phyloP scores from a whole-genome alignment of 441 rosid species.

The Corymbia citriodora region DNA sequence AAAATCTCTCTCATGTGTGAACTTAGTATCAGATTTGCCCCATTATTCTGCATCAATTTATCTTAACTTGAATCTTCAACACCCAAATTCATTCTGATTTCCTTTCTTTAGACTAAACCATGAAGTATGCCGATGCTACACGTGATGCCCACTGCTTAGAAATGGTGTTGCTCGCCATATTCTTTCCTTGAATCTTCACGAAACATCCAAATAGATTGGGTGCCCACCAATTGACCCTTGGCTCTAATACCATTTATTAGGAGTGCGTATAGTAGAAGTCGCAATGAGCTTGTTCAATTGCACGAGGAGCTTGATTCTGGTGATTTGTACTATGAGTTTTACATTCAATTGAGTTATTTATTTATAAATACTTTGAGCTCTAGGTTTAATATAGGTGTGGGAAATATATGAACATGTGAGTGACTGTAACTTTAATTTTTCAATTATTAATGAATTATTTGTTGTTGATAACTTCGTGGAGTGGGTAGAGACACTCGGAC shows the following conservation, averaged over 20 bases:
- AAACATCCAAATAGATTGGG: background rate
- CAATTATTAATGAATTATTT: background rate
- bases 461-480: background rate
- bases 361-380: background rate
- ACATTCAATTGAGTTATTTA: background rate
- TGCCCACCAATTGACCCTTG: background rate
- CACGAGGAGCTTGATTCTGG: background rate
- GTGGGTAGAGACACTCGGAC: rapidly evolving
- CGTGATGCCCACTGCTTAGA: rapidly evolving
- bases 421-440: rapidly evolving
- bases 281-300: rapidly evolving
- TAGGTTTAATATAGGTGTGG: background rate
- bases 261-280: background rate
- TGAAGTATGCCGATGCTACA: background rate
- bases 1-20: background rate
- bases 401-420: background rate
- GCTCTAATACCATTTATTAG: background rate
- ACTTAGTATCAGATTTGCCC: background rate
- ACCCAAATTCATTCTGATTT: background rate
- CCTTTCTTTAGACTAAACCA: background rate
- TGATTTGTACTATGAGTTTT: background rate
- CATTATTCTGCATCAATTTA: background rate
- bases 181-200: background rate
- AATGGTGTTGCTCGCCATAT: background rate
- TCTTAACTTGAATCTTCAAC: too few species aligned